These are phyloP conservation scores for Daldinia vernicosa DNA, from an alignment of 495 filamentous ascomycete genomes.

Conservation along the genomic window DNA sequence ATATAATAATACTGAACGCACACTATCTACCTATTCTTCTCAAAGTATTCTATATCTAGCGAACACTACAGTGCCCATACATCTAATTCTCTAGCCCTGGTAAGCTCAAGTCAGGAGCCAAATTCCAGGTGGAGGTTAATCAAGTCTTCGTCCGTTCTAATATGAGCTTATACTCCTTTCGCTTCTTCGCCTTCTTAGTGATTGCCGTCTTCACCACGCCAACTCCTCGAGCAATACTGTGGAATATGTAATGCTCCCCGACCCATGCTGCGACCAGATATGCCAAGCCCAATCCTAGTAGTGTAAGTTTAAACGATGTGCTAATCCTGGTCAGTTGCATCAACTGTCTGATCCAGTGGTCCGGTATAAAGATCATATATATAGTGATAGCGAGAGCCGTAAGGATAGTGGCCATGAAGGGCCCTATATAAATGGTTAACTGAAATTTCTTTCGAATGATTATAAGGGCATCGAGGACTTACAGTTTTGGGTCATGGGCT, in stretches of 20 bases:
- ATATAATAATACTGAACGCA: slow-evolving; percentile 1
- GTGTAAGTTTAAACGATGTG: slow-evolving; percentile 71
- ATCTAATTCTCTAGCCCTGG: background rate
- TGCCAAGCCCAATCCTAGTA: slow-evolving; percentile 71
- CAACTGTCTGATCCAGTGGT: slow-evolving; percentile 68
- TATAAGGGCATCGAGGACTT: slow-evolving; percentile 43
- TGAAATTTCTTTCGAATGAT: background rate
- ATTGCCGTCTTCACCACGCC: slow-evolving; percentile 65
- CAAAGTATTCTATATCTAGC: background rate
- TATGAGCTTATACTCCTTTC: slow-evolving; percentile 88
- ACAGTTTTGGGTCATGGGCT: slow-evolving; percentile 83
- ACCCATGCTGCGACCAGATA: slow-evolving; percentile 74
- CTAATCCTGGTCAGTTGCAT: slow-evolving; percentile 89
- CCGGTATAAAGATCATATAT: slow-evolving; percentile 82
- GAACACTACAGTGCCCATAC: background rate
- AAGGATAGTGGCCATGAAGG: slow-evolving; percentile 82
- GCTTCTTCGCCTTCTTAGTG: slow-evolving; percentile 70
- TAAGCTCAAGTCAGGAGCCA: background rate
- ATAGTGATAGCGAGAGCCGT: slow-evolving; percentile 68
- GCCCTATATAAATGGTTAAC: slow-evolving; percentile 59
- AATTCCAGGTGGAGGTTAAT: background rate
- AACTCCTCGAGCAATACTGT: slow-evolving; percentile 71
- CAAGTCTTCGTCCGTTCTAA: slow-evolving; percentile 71
- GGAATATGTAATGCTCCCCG: slow-evolving; percentile 76
- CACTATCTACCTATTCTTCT: background rate